These are phyloP conservation scores for Crithidia acanthocephali DNA, from an alignment of 208 protist species.

Conservation along the genomic window DNA sequence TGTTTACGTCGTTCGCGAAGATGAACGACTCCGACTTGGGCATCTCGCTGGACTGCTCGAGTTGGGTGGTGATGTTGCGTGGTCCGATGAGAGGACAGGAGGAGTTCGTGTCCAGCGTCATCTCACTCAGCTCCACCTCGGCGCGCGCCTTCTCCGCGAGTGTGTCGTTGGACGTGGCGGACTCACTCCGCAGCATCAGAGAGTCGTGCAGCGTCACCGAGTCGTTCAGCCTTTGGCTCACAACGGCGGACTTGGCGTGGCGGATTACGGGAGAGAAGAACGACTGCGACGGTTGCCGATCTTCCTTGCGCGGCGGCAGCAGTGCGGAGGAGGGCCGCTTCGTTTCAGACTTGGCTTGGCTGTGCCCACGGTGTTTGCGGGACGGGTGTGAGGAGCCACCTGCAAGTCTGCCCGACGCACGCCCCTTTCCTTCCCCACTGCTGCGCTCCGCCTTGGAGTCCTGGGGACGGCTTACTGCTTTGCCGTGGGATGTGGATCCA, in stretches of 20 bases:
- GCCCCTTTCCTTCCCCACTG: background rate
- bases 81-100: constrained; percentile 12
- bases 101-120: constrained; percentile 6
- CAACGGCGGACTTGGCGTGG: background rate
- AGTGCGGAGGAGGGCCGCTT: background rate
- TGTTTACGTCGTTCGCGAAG: background rate
- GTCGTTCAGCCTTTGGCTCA: background rate
- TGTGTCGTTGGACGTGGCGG: constrained; percentile 3
- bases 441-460: background rate
- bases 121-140: background rate
- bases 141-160: background rate
- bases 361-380: background rate
- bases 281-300: background rate
- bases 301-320: background rate
- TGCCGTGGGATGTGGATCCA: background rate
- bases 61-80: constrained; percentile 18
- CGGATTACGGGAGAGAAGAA: background rate
- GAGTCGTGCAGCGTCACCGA: background rate
- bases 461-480: background rate
- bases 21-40: background rate
- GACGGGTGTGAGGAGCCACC: background rate
- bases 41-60: constrained; percentile 17
- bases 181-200: background rate
- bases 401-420: background rate
- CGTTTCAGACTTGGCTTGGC: background rate